Evolutionary conservation across 306 rosid genomes (phyloP), one percentile per base, ranked within the genome.

Genomic region (Lathyrus aphaca): DNA sequence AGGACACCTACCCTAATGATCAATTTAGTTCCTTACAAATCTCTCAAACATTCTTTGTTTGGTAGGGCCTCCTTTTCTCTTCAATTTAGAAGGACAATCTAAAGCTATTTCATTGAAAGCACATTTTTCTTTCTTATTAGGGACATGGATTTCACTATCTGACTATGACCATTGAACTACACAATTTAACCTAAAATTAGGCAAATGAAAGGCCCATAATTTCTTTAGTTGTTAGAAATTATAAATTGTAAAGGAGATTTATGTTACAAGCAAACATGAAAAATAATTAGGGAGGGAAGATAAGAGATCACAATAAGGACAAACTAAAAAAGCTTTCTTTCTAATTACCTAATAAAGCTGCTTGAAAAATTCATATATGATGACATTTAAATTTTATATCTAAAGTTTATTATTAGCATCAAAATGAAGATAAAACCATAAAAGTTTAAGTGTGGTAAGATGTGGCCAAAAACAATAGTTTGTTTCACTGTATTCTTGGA

Each of bases 1-100:
- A 80, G 81, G 75, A 67, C 57, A 66, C 72, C 80, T 69, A 59
- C 68, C 81, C 78, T 75, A 71, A 80, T 65, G 56, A 80, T 75
- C 49, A 70, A 71, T 65, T 30, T 66, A 65, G 66, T 75, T 77
- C 84, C 80, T 50, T 72, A 77, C 69, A 76, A 67, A 73, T 54
- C 69, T 59, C 71, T 37, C 68, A 75, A 71, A 59, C 72, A 66
- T 80, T 71, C 78, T 71, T 75, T 14, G 74, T 48, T 75, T 80
- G 84, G 75, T 71, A 66, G 78, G 71, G 39, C 71, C 81, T 71
- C 68, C 32, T 80, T 71, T 75, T 71, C 81, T 75, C 11, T 21
- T 66, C 51, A 69, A 71, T 71, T 80, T 65, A 50, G 54, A 64
- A 56, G 72, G 71, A 75, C 67, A 71, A 43, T 72, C 40, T 75